Percentiles rank a stretch among this genome's conserved stretches.
Evolutionary conservation across 2,329 filamentous ascomycete genomes (phyloP).

Genomic region (Tolypocladium inflatum): DNA sequence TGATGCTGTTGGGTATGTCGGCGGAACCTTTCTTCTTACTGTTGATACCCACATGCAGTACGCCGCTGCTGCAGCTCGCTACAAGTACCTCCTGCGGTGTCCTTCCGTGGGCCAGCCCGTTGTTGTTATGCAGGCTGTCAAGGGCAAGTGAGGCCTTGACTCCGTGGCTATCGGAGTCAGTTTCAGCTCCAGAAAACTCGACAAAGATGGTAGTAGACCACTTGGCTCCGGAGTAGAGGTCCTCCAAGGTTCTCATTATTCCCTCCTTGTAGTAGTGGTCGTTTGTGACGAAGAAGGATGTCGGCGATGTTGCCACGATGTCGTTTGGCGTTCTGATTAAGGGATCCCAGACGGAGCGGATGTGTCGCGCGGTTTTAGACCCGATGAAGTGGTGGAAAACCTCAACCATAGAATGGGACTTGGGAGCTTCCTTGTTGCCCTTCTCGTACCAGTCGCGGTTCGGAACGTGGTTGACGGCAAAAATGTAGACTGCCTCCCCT

Average conservation of each 20-base stretch:
- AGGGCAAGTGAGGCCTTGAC: slow-evolving; percentile 34
- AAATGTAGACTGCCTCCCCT: slow-evolving; percentile 43
- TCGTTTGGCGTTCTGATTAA: slow-evolving; percentile 51
- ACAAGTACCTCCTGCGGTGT: slow-evolving; percentile 31
- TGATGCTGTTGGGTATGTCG: slow-evolving; percentile 8
- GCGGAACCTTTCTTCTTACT: slow-evolving; percentile 2
- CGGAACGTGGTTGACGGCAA: slow-evolving; percentile 50
- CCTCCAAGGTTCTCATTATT: slow-evolving; percentile 34
- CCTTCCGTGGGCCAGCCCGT: slow-evolving; percentile 43
- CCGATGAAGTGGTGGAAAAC: slow-evolving; percentile 45
- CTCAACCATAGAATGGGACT: slow-evolving; percentile 44
- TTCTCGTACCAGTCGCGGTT: slow-evolving; percentile 28
- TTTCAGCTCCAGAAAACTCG: slow-evolving; percentile 18
- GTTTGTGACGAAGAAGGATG: slow-evolving; percentile 48
- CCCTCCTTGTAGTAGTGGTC: slow-evolving; percentile 47
- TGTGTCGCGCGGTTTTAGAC: slow-evolving; percentile 27
- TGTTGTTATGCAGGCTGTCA: slow-evolving; percentile 39
- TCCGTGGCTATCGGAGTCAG: slow-evolving; percentile 15
- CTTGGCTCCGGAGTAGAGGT: slow-evolving; percentile 25
- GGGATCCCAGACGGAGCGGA: slow-evolving; percentile 44
- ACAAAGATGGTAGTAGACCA: slow-evolving; percentile 43
- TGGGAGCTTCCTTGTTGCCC: slow-evolving; percentile 16
- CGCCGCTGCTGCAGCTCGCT: slow-evolving; percentile 32
- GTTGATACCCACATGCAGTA: slow-evolving; percentile 31
- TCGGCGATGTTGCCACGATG: slow-evolving; percentile 35